phyloP scores from a whole-genome alignment of 177 flowering plant genomes.

The Vitis hybrid region DNA sequence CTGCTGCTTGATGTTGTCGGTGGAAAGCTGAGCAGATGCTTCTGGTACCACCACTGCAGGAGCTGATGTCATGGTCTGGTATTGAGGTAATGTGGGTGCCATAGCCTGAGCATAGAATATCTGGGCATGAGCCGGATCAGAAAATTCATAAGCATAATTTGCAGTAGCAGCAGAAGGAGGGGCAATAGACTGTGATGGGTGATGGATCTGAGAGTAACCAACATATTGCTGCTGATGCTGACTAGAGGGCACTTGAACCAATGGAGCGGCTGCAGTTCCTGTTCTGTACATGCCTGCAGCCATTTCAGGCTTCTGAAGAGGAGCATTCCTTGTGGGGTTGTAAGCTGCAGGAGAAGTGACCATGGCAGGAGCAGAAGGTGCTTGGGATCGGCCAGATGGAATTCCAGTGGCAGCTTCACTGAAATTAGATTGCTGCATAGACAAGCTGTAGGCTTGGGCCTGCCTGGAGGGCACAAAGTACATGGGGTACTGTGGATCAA shows the following conservation, averaged over 20 bases:
- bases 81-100: slow-evolving; percentile 54
- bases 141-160: slow-evolving; percentile 56
- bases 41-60: slow-evolving; percentile 35
- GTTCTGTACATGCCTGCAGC: slow-evolving; percentile 58
- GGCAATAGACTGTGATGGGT: slow-evolving; percentile 63
- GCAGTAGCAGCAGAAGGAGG: slow-evolving; percentile 37
- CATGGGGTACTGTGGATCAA: slow-evolving; percentile 58
- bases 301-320: slow-evolving; percentile 52
- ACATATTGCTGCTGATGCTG: slow-evolving; percentile 59
- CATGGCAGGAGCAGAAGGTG: slow-evolving; percentile 41
- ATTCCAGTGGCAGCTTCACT: slow-evolving; percentile 34
- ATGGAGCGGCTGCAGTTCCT: slow-evolving; percentile 33
- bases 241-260: slow-evolving; percentile 51
- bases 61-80: slow-evolving; percentile 58
- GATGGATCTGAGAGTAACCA: slow-evolving; percentile 68
- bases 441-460: slow-evolving; percentile 52
- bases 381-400: slow-evolving; percentile 50
- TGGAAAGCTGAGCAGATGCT: slow-evolving; percentile 34
- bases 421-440: slow-evolving; percentile 49
- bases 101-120: slow-evolving; percentile 66
- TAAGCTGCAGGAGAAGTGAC: slow-evolving; percentile 34
- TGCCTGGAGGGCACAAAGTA: slow-evolving; percentile 67
- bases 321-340: slow-evolving; percentile 42
- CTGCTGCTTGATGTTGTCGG: slow-evolving; percentile 47
- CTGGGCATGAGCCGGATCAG: slow-evolving; percentile 65